phyloP scores from a whole-genome alignment of 352 stramenopile species.

The Saprolegnia diclina region DNA sequence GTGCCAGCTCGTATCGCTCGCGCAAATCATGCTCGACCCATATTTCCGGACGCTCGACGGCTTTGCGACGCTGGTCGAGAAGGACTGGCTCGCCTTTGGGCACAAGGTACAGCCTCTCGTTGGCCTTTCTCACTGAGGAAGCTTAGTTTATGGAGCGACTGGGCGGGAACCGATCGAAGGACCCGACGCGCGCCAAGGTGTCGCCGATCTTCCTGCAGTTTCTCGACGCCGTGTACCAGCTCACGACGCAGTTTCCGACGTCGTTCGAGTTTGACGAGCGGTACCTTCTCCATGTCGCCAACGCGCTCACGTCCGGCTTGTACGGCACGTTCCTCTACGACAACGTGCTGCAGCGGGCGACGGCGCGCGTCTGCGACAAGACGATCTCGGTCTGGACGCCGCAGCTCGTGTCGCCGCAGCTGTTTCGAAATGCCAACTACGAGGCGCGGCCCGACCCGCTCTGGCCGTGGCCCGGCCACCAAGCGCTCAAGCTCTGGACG shows the following conservation, averaged over 20 bases:
- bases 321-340: slow-evolving; percentile 84
- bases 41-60: slow-evolving; percentile 83
- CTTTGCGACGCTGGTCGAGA: slow-evolving; percentile 75
- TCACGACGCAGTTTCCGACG: slow-evolving; percentile 67
- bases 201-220: slow-evolving; percentile 86
- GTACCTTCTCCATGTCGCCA: slow-evolving; percentile 75
- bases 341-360: slow-evolving; percentile 55
- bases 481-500: slow-evolving; percentile 78
- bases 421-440: slow-evolving; percentile 54
- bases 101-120: slow-evolving; percentile 41
- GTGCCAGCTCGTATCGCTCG: slow-evolving; percentile 62
- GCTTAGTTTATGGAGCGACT: slow-evolving; percentile 54
- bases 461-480: slow-evolving; percentile 73
- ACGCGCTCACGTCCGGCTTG: slow-evolving; percentile 68
- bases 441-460: slow-evolving; percentile 45
- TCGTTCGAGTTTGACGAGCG: slow-evolving; percentile 85
- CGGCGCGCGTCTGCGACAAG: slow-evolving; percentile 46
- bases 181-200: slow-evolving; percentile 66
- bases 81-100: slow-evolving; percentile 82
- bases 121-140: background rate
- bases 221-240: slow-evolving; percentile 78
- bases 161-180: slow-evolving; percentile 62
- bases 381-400: slow-evolving; percentile 79
- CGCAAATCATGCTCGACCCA: slow-evolving; percentile 85
- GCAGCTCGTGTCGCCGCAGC: slow-evolving; percentile 43